Base-by-base conservation (phyloP, 148 eudicot genomes). In the Talinum fruticosum region DNA sequence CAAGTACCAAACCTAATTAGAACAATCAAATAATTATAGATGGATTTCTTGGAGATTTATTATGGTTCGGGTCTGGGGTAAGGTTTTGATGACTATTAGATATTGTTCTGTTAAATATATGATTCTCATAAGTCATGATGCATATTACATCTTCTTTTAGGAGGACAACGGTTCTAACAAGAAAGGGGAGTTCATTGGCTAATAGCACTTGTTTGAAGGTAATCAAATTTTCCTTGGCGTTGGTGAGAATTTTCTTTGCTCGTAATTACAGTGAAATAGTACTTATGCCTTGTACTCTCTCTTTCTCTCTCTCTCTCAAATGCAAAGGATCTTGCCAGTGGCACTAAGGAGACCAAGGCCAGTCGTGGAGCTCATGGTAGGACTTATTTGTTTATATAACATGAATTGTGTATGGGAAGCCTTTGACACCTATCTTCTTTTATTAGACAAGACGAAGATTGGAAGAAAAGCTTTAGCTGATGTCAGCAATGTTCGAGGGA, bases 391-490 rank as follows among this genome's bases (percentile, higher is more conserved):
- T 32, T 24, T 57, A 28, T 5, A 53, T 12, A 30, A 26, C 44
- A 37, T 67, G 29, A 19, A 21, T 67, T 68, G 29, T 26, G 47
- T 45, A 16, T 57, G 69, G 13, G n/a, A 57, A 44, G 2, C n/a
- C 26, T 74, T 82, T 82, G 69, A 78, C 57, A 44, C 35, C 10
- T 24, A 35, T 38, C 34, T 49, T 26, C 3, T 34, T 59, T 61
- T 28, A 34, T 80, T 62, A 87, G 92, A 74, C 23, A 81, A 72
- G 79, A 44, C 54, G 30, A 86, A 80, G 64, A 73, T 81, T 64
- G 79, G 85, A 82, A 86, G 97, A 78, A 92, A 83, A 79, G 97
- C 82, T 37, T 77, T 92, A 77, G 92, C 89, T 12, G 97, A 92
- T 87, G 91, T 92, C 51, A 89, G 94, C 87, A 92, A 92, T 83